Conservation (phyloP, 345 rosid genomes). For the Aethionema arabicum region DNA sequence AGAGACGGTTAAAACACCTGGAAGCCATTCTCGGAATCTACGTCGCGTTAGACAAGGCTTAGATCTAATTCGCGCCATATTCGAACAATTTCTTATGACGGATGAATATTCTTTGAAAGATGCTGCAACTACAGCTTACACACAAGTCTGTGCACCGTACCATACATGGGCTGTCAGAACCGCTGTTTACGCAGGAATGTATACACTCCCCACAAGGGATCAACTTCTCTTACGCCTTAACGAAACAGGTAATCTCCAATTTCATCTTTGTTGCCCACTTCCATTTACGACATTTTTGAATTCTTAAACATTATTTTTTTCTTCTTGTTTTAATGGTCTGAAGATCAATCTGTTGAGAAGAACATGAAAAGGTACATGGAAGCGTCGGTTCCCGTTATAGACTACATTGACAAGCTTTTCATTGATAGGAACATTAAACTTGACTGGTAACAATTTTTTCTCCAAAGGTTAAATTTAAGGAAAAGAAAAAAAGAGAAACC, state of each 20-base stretch:
- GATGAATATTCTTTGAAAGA: constrained; percentile 66
- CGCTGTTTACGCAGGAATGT: constrained; percentile 95
- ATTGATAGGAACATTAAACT: constrained; percentile 64
- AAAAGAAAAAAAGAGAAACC: too few species aligned
- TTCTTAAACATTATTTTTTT: background rate
- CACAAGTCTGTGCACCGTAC: constrained; percentile 84
- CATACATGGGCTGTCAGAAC: constrained; percentile 86
- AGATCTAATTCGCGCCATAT: constrained; percentile 80
- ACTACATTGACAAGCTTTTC: constrained; percentile 72
- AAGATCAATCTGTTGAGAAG: constrained; percentile 74
- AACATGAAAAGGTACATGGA: constrained; percentile 72
- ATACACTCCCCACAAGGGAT: constrained; percentile 77
- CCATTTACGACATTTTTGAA: background rate
- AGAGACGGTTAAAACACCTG: constrained; percentile 65
- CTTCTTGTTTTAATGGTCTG: constrained; percentile 10
- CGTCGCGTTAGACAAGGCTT: constrained; percentile 92
- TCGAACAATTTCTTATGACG: constrained; percentile 61
- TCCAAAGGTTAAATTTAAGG: background rate
- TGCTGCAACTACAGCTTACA: constrained; percentile 81
- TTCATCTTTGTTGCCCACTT: background rate
- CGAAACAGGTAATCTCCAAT: constrained; percentile 60
- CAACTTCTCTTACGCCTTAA: constrained; percentile 70
- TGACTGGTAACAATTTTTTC: constrained; percentile 57
- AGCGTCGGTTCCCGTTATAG: constrained; percentile 59
- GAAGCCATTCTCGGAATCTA: constrained; percentile 78